Conservation (phyloP, 148 eudicot genomes). For the Chenopodium quinoa region DNA sequence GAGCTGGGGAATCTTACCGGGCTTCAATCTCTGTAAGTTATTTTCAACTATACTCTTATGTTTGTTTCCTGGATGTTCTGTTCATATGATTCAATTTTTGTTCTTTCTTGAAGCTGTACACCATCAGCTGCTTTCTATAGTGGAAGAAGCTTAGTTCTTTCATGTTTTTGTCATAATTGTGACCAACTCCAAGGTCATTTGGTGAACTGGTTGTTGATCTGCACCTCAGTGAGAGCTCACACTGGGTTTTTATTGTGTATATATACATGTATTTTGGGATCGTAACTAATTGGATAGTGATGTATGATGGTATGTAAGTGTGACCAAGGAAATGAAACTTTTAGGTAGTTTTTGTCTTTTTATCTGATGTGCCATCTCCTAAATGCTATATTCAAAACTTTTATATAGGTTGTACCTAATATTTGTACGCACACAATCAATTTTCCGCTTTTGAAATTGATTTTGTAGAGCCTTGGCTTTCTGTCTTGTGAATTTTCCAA, state of each 20-base stretch:
- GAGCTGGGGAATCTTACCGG: slow-evolving; percentile 76
- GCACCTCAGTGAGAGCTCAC: neutral
- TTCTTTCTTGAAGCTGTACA: slow-evolving; percentile 4
- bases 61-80: slow-evolving; percentile 11
- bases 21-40: slow-evolving; percentile 79
- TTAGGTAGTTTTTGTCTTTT: neutral
- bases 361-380: slow-evolving; percentile 1
- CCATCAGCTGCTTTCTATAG: neutral
- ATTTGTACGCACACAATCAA: neutral
- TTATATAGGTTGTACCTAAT: neutral
- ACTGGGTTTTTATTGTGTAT: neutral
- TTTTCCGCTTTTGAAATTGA: neutral
- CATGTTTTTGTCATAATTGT: neutral
- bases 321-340: neutral
- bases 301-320: neutral
- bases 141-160: neutral
- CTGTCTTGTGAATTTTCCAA: neutral
- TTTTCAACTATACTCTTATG: slow-evolving; percentile 3
- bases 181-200: neutral
- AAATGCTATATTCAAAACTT: neutral
- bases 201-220: neutral
- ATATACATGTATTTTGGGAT: neutral
- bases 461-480: neutral
- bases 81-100: slow-evolving; percentile 2
- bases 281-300: neutral